Evolutionary conservation across 805 yeast genomes (phyloP), one percentile per base, ranked within the genome.

Genomic region (Candida jianshihensis): DNA sequence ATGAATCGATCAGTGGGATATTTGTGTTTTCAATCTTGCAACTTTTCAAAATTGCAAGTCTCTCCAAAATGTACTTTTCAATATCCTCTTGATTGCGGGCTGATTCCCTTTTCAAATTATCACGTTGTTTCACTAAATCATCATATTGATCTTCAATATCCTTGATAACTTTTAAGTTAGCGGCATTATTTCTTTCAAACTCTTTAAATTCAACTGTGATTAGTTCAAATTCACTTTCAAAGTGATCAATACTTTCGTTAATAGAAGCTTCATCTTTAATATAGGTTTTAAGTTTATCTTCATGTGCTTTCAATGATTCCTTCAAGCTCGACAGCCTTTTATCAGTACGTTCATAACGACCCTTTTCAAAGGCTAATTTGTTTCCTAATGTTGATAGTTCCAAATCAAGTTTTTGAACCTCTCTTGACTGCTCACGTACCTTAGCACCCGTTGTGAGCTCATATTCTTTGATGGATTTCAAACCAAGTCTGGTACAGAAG

Each of bases 1-100:
- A 66, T 0, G 88, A 88, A 19, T 71, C 73, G 6, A 54, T 47
- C 21, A 85, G 56, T 2, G 95, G 94, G 13, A 87, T 50, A 12
- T 66, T 62, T 17, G 82, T 66, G 38, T 73, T 80, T 36, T 84
- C 84, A 40, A 89, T 70, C 48, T 83, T 85, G 59, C 95, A 84
- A 43, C 74, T 76, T 43, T 79, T 77, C 41, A 88, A 64, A 15
- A 75, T 62, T 43, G 73, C 71, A 8, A 75, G 60, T 49, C 80
- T 71, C 34, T 78, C 84, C 22, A 74, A 52, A 40, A 71, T 75
- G 5, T 66, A 49, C 39, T 71, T 71, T 27, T 78, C 77, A 6
- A 73, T 47, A 19, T 67, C 68, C 44, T 78, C 86, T 45, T 76
- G 78, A 6, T 64, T 45, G 7, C 54, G 56, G 4, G 64, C 60